A percentile compares a stretch with the other conserved stretches of the same genome.
These are phyloP conservation scores for Piedraia hortae DNA, from an alignment of 2,329 filamentous ascomycete genomes.

Conservation along the genomic window DNA sequence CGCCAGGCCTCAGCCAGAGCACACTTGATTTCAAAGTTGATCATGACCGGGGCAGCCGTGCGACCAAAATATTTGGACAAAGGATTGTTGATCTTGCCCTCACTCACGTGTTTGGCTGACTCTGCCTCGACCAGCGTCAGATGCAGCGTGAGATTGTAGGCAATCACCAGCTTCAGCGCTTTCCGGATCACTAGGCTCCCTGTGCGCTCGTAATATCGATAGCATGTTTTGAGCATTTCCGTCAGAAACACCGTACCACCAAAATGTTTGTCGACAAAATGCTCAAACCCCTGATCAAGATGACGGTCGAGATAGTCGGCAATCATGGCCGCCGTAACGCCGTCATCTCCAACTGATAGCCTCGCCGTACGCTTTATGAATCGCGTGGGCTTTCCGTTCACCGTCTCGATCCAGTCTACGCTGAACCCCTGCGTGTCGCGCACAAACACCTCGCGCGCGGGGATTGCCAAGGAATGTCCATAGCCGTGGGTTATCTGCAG, in stretches of 20 bases:
- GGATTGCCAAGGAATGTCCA: constrained; percentile 73
- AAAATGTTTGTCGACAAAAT: constrained; percentile 87
- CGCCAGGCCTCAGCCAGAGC: constrained; percentile 96
- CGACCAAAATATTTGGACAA: constrained; percentile 72
- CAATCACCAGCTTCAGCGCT: constrained; percentile 76
- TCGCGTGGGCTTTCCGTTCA: constrained; percentile 44
- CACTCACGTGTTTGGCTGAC: constrained; percentile 47
- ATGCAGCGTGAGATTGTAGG: constrained; percentile 84
- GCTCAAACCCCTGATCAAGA: constrained; percentile 73
- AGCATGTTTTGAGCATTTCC: constrained; percentile 84
- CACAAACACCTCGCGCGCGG: constrained; percentile 79
- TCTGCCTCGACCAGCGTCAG: constrained; percentile 84
- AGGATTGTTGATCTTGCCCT: constrained; percentile 64
- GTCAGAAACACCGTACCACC: constrained; percentile 87
- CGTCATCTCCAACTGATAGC: constrained; percentile 69
- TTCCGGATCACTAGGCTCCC: constrained; percentile 77
- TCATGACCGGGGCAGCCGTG: constrained; percentile 86
- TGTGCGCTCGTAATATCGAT: constrained; percentile 75
- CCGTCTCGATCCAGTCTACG: constrained; percentile 76
- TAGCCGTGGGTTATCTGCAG: constrained; percentile 94
- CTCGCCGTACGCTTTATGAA: constrained; percentile 73
- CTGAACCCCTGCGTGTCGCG: constrained; percentile 78
- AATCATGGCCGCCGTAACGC: constrained; percentile 52
- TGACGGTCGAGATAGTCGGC: constrained; percentile 89
- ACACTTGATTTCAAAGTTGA: constrained; percentile 98